A percentile compares a stretch with the other conserved stretches of the same genome.
Conservation (phyloP, 73 alveolate species). For the Paramecium tetraurelia region DNA sequence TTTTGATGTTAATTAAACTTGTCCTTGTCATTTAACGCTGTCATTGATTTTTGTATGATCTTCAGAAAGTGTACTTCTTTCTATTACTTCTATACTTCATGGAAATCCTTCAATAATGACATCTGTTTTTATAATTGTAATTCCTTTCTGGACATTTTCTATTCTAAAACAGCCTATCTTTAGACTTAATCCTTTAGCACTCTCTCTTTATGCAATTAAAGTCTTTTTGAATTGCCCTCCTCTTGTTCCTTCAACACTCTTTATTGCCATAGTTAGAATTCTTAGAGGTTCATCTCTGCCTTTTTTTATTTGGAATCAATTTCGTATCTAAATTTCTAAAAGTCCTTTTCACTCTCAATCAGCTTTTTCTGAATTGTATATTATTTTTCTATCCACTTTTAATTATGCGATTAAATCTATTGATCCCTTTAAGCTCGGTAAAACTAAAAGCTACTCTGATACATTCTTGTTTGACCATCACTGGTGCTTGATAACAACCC, state of each 20-base stretch:
- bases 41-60: background rate
- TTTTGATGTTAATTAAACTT: background rate
- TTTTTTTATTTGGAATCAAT: background rate
- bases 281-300: background rate
- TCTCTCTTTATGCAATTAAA: background rate
- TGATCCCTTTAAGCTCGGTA: slow-evolving; percentile 14
- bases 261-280: background rate
- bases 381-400: slow-evolving; percentile 34
- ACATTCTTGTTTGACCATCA: background rate
- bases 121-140: background rate
- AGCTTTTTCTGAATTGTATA: background rate
- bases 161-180: background rate
- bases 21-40: background rate
- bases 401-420: background rate
- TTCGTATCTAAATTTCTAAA: background rate
- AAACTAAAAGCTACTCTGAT: background rate
- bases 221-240: background rate
- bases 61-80: background rate
- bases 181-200: background rate
- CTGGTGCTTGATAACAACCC: background rate
- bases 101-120: background rate
- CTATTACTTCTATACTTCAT: background rate
- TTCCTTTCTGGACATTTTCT: background rate
- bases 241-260: background rate
- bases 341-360: background rate